phyloP scores from a whole-genome alignment of 2,329 filamentous ascomycete genomes.

The Paecilomyces dactylethromorphus region DNA sequence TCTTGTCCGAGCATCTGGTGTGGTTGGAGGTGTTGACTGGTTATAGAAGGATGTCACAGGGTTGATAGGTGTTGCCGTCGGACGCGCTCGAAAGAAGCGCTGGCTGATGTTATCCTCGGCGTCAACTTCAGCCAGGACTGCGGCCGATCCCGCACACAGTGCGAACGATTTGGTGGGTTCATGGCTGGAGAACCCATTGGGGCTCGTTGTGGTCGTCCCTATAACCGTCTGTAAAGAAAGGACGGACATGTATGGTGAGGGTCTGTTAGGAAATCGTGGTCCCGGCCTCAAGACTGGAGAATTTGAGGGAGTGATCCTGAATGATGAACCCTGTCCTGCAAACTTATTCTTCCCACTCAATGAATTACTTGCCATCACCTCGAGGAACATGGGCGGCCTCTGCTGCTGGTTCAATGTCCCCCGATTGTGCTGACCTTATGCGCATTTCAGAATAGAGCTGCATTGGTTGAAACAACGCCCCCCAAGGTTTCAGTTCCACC shows the following conservation, averaged over 20 bases:
- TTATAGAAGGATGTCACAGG: conserved; percentile 48
- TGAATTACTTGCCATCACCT: conserved; percentile 32
- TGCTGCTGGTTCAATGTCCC: conserved; percentile 21
- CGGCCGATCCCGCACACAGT: conserved; percentile 86
- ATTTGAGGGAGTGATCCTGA: conserved; percentile 69
- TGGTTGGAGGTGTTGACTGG: conserved; percentile 50
- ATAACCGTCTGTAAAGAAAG: conserved; percentile 78
- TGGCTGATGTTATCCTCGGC: conserved; percentile 60
- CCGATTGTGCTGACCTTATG: conserved; percentile 14
- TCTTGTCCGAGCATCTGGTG: conserved; percentile 51
- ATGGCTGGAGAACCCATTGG: conserved; percentile 80
- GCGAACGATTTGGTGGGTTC: conserved; percentile 66
- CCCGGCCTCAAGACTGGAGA: conserved; percentile 62
- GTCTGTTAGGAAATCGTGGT: conserved; percentile 56
- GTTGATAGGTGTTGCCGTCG: conserved; percentile 62
- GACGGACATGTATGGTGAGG: conserved; percentile 34
- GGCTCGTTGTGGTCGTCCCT: conserved; percentile 78
- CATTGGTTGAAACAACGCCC: conserved; percentile 15
- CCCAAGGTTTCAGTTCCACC: background rate
- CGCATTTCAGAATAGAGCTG: conserved; percentile 20
- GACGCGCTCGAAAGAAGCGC: conserved; percentile 84
- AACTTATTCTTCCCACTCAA: conserved; percentile 29
- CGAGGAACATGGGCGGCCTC: conserved; percentile 10
- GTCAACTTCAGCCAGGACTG: conserved; percentile 78
- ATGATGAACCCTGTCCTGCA: conserved; percentile 26